phyloP scores from a whole-genome alignment of 371 early-diverging fungal species.

The Zychaea mexicana region DNA sequence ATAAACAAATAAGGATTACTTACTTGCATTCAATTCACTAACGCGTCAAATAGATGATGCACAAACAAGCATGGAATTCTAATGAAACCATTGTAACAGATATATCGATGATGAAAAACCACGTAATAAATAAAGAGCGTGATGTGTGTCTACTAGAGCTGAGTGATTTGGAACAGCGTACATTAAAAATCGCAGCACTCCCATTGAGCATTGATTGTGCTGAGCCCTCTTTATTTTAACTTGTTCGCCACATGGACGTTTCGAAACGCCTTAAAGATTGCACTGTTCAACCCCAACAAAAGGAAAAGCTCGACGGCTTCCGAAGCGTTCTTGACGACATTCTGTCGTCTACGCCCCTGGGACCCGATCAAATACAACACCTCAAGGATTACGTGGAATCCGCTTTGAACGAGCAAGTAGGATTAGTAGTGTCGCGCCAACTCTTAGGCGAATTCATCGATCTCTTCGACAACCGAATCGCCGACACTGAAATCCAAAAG shows the following conservation, averaged over 20 bases:
- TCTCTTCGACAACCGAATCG: constrained; percentile 36
- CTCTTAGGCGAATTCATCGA: constrained; percentile 66
- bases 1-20: background rate
- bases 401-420: constrained; percentile 73
- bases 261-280: constrained; percentile 30
- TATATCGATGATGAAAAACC: background rate
- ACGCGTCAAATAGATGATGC: constrained; percentile 1
- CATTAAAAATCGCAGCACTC: too few species aligned
- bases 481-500: constrained; percentile 48
- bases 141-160: too few species aligned
- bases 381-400: constrained; percentile 58
- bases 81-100: background rate
- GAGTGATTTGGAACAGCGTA: too few species aligned
- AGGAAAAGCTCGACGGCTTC: constrained; percentile 45
- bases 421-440: constrained; percentile 76
- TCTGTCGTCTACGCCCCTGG: constrained; percentile 13
- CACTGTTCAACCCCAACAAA: constrained; percentile 37
- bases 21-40: background rate
- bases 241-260: too few species aligned
- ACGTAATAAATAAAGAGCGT: too few species aligned
- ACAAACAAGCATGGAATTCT: constrained; percentile 9
- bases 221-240: too few species aligned
- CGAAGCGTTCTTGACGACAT: constrained; percentile 31
- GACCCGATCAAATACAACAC: constrained; percentile 20
- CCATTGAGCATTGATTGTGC: too few species aligned